Conservation (phyloP, 2,329 filamentous ascomycete species). For the Fusarium denticulatum region DNA sequence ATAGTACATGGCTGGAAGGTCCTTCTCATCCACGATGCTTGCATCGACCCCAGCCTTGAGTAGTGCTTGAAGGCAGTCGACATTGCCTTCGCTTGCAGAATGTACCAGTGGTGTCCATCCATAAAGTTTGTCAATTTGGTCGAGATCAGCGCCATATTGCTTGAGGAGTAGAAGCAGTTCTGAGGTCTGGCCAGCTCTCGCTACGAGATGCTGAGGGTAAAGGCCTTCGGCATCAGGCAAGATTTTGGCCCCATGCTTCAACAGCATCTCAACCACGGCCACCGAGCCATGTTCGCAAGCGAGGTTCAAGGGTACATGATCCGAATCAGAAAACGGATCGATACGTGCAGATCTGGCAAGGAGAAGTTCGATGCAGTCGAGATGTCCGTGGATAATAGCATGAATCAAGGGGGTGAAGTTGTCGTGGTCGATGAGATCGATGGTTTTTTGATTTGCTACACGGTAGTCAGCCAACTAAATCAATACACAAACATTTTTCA, state of each 20-base stretch:
- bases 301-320: slow-evolving; percentile 93
- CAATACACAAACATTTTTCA: not conserved
- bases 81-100: slow-evolving; percentile 94
- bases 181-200: slow-evolving; percentile 84
- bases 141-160: slow-evolving; percentile 85
- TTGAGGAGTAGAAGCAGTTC: slow-evolving; percentile 82
- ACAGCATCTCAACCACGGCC: slow-evolving; percentile 83
- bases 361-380: slow-evolving; percentile 81
- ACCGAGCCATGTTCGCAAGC: slow-evolving; percentile 93
- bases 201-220: slow-evolving; percentile 96
- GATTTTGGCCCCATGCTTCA: slow-evolving; percentile 82
- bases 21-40: slow-evolving; percentile 89
- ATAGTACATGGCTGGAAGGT: slow-evolving; percentile 95
- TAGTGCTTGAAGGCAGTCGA: slow-evolving; percentile 84
- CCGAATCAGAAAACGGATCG: slow-evolving; percentile 84
- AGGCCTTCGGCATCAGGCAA: slow-evolving; percentile 96
- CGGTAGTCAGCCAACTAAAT: slow-evolving; percentile 9
- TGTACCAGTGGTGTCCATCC: slow-evolving; percentile 98
- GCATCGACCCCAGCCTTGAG: slow-evolving; percentile 82
- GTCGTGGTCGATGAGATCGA: slow-evolving; percentile 92
- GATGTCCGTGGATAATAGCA: slow-evolving; percentile 87
- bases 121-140: slow-evolving; percentile 95
- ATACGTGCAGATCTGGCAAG: slow-evolving; percentile 83
- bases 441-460: slow-evolving; percentile 75
- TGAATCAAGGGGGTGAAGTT: slow-evolving; percentile 97